phyloP scores from a whole-genome alignment of 2,329 filamentous ascomycete species.

The Talaromyces sp. region DNA sequence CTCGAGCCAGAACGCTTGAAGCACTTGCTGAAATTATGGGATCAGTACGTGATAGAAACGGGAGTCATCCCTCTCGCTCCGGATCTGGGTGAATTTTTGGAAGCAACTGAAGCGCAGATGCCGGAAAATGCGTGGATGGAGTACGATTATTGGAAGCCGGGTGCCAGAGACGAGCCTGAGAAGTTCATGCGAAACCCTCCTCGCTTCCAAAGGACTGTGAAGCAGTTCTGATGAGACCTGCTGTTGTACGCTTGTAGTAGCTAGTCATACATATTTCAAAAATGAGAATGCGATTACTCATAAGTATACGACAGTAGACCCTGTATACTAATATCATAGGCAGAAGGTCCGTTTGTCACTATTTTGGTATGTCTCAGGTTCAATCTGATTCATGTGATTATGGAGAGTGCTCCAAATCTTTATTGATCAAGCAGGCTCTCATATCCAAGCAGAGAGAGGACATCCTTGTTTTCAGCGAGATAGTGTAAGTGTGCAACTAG shows the following conservation, averaged over 20 bases:
- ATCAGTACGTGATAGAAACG: constrained; percentile 57
- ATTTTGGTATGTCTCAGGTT: too few species aligned
- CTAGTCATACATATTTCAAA: background rate
- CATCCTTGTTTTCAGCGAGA: too few species aligned
- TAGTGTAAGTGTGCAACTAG: too few species aligned
- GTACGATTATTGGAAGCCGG: constrained; percentile 61
- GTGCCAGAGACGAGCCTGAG: constrained; percentile 48
- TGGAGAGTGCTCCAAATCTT: too few species aligned
- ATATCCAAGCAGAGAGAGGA: too few species aligned
- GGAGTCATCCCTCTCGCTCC: constrained; percentile 59
- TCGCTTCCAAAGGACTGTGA: constrained; percentile 34
- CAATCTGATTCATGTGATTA: too few species aligned
- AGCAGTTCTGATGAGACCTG: constrained; percentile 28
- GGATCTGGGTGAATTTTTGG: constrained; percentile 56
- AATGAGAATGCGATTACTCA: background rate
- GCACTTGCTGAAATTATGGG: constrained; percentile 53
- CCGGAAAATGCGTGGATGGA: constrained; percentile 63
- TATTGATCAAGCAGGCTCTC: too few species aligned
- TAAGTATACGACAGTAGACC: too few species aligned
- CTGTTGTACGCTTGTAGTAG: background rate
- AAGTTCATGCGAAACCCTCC: constrained; percentile 42
- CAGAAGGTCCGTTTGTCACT: too few species aligned
- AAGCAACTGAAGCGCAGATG: constrained; percentile 62
- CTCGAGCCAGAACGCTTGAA: constrained; percentile 44
- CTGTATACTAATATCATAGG: too few species aligned